Evolutionary conservation across 2,329 filamentous ascomycete species (phyloP).

Genomic region (Beauveria medogensis): DNA sequence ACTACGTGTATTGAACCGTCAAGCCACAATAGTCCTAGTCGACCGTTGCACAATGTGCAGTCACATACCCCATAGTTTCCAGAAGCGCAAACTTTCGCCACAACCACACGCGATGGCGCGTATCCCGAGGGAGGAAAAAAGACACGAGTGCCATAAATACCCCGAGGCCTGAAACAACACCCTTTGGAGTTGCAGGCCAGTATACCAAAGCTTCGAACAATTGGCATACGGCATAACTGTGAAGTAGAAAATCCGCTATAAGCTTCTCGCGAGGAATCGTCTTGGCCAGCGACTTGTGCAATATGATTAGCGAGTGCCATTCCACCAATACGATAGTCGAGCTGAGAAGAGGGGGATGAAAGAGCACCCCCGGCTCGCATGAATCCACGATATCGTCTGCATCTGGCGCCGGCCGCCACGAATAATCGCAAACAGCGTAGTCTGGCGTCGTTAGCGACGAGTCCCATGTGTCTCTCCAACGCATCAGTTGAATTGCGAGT

Average conservation of each 20-base stretch:
- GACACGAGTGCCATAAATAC: constrained; percentile 67
- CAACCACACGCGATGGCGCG: constrained; percentile 67
- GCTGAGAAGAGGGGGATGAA: constrained; percentile 60
- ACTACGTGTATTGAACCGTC: neutral
- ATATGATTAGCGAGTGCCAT: constrained; percentile 68
- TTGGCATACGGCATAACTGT: constrained; percentile 65
- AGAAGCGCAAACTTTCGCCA: constrained; percentile 70
- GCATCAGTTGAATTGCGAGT: constrained; percentile 38
- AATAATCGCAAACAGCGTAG: constrained; percentile 57
- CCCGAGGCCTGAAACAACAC: constrained; percentile 65
- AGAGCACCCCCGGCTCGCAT: constrained; percentile 61
- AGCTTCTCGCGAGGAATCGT: constrained; percentile 43
- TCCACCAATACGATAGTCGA: constrained; percentile 70
- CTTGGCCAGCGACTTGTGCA: constrained; percentile 70
- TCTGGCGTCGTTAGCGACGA: constrained; percentile 51
- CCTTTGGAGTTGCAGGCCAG: constrained; percentile 62
- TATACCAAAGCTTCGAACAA: constrained; percentile 71
- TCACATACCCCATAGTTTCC: constrained; percentile 67
- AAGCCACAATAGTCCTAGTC: neutral
- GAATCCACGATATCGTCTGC: constrained; percentile 66
- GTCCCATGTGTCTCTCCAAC: constrained; percentile 51
- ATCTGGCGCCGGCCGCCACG: constrained; percentile 41
- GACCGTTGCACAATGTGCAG: constrained; percentile 5
- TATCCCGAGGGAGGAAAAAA: constrained; percentile 71
- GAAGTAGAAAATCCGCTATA: constrained; percentile 45